A percentile compares a stretch with the other conserved stretches of the same genome.
Evolutionary conservation across 257 asterid genomes (phyloP).

Genomic region (Apocynum venetum): DNA sequence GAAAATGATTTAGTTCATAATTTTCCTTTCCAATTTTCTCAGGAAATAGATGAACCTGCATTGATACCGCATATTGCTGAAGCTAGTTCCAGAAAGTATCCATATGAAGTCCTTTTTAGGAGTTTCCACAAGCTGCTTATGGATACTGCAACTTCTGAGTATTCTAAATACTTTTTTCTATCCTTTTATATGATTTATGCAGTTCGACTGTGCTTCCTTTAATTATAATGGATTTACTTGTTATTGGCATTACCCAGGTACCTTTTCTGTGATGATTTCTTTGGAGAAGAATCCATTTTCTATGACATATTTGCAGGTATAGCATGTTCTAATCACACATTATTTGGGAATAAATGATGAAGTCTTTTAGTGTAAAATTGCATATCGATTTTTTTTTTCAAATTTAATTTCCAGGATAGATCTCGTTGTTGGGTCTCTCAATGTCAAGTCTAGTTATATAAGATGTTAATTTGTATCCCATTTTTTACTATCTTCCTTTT

Average conservation of each 20-base stretch:
- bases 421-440: neutral
- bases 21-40: constrained; percentile 21
- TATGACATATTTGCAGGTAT: constrained; percentile 93
- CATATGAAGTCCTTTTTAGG: constrained; percentile 99
- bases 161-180: constrained; percentile 21
- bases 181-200: constrained; percentile 15
- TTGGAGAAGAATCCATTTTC: constrained; percentile 88
- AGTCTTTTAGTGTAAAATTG: neutral
- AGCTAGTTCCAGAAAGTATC: constrained; percentile 92
- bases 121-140: constrained; percentile 97
- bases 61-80: constrained; percentile 98
- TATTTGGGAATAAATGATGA: neutral
- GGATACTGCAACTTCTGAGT: constrained; percentile 99
- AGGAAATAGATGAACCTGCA: constrained; percentile 99
- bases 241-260: constrained; percentile 51
- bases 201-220: constrained; percentile 5
- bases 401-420: neutral
- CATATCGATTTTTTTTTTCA: neutral
- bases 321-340: neutral
- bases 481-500: neutral
- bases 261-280: constrained; percentile 96
- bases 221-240: constrained; percentile 8
- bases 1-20: neutral
- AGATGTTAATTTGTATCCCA: neutral
- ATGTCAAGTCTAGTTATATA: neutral